Evolutionary conservation across 1,284 basidiomycete genomes (phyloP), one percentile per base, ranked within the genome.

Genomic region (Cutaneotrichosporon arboriforme): DNA sequence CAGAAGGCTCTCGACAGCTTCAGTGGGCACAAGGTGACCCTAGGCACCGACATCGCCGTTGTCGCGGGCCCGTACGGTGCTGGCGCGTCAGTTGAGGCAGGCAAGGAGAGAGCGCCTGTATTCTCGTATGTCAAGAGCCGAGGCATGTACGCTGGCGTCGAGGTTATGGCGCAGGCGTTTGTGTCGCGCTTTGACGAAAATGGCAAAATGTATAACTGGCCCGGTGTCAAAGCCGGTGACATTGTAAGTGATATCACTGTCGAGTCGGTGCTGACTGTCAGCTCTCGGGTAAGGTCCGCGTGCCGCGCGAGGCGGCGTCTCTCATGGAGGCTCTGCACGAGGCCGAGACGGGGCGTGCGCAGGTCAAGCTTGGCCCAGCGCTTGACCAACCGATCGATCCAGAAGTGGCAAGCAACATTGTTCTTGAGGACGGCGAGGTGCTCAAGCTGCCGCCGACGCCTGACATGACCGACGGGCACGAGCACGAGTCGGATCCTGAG

Each of bases 51-150:
- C 56, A 72, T 80, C 1, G 79, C 68, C 8, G 73, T 81, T 1
- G 78, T 76, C 0, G 78, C 79, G 0, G 80, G 80, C 0, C 79
- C 79, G 1, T 77, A 77, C 22, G 80, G 80, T 0, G 69, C 75
- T 1, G 80, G 79, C 2, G 76, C 75, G 4, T 73, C 73, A 0
- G 69, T 71, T 3, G 79, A 80, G 60, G 65, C 72, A 3, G 79
- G 80, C 1, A 49, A 67, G 20, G 77, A 78, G 31, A 62, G 62
- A 14, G 69, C 73, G 1, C 76, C 78, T 0, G 70, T 78, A 7
- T 74, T 76, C 34, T 68, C 65, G 21, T 79, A 78, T 57, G 66
- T 77, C 37, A 65, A 64, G 38, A 69, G 62, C 56, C 62, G 70
- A 42, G 78, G 78, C 1, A 56, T 79, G 41, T 79, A 78, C 57